Evolutionary conservation across 2,329 filamentous ascomycete species (phyloP), one percentile per base, ranked within the genome.

Genomic region (Diaporthe helianthi): DNA sequence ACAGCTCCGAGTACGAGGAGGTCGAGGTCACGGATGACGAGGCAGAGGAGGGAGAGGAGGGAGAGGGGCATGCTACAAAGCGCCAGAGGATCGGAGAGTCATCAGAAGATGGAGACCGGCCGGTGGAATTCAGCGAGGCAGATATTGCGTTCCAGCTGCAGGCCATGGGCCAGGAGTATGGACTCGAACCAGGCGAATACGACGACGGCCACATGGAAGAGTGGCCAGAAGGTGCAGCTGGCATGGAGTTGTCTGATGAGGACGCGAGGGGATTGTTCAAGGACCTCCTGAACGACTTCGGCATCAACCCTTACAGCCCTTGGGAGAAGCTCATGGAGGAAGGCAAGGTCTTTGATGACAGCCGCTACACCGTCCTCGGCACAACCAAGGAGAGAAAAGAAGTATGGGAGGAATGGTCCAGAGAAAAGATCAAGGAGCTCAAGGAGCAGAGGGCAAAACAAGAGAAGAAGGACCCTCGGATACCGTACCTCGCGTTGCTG

Each of bases 111-210:
- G 80, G 85, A 15, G 69, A 71, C 1, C 80, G 79, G 1, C 85
- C 87, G 0, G 81, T 96, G 9, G 95, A 98, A 75, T 97, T 97
- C 75, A 93, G 92, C 68, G 96, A 98, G 78, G 95, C 94, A 65
- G 96, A 99, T 76, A 97, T 99, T 74, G 94, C 93, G 44, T 94
- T 91, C 77, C 96, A 99, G 76, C 84, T 99, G 15, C 92, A 93
- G 65, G 90, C 92, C 31, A 97, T 98, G 93, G 93, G 92, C 66
- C 87, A 92, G 73, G 90, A 93, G n/a, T 94, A 94, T 74, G 93
- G 89, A 1, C 84, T 94, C 36, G 92, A 93, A 47, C 89, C 89
- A 0, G 92, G 89, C 63, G 92, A 94, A 75, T 93, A 93, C 76
- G 92, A 90, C 69, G 90, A 90, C 71, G 89, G 86, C 5, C 82